A percentile compares a stretch with the other conserved stretches of the same genome.
Conservation (phyloP, 2,329 filamentous ascomycete genomes). For the Pseudocercospora fuligena region DNA sequence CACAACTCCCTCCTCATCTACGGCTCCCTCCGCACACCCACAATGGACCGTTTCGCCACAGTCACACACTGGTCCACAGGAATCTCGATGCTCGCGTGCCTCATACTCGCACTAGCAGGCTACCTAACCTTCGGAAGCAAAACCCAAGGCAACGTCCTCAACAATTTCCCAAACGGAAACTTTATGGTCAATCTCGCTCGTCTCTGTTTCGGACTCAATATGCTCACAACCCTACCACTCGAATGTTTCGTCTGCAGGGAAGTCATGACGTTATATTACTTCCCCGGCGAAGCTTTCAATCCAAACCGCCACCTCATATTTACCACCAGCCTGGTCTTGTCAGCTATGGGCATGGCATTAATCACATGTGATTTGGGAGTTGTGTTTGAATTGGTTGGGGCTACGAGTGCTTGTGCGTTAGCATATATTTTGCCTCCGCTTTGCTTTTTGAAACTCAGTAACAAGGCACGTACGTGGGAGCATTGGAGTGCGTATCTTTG, state of each 20-base stretch:
- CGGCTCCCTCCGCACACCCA: slow-evolving; percentile 89
- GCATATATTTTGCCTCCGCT: slow-evolving; percentile 94
- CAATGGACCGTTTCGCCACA: slow-evolving; percentile 88
- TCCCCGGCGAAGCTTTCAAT: slow-evolving; percentile 74
- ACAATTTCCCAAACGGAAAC: slow-evolving; percentile 93
- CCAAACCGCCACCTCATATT: slow-evolving; percentile 84
- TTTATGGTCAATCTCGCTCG: slow-evolving; percentile 92
- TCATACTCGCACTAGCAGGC: slow-evolving; percentile 83
- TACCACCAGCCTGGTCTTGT: slow-evolving; percentile 78
- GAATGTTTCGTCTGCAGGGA: slow-evolving; percentile 98
- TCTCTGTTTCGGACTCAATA: slow-evolving; percentile 95
- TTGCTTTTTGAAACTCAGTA: slow-evolving; percentile 93
- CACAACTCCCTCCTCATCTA: slow-evolving; percentile 98
- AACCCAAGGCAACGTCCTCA: slow-evolving; percentile 93
- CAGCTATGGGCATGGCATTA: slow-evolving; percentile 76
- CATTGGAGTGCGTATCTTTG: slow-evolving; percentile 69
- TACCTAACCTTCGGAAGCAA: slow-evolving; percentile 92
- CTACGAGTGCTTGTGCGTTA: slow-evolving; percentile 89
- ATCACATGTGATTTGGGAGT: slow-evolving; percentile 91
- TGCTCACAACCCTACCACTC: slow-evolving; percentile 94
- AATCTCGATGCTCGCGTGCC: slow-evolving; percentile 88
- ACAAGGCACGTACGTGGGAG: slow-evolving; percentile 57
- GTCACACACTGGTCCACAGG: slow-evolving; percentile 94
- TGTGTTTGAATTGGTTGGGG: slow-evolving; percentile 94
- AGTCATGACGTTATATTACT: slow-evolving; percentile 89